Evolutionary conservation across 1,284 basidiomycete species (phyloP).

Genomic region (Austropuccinia psidii): DNA sequence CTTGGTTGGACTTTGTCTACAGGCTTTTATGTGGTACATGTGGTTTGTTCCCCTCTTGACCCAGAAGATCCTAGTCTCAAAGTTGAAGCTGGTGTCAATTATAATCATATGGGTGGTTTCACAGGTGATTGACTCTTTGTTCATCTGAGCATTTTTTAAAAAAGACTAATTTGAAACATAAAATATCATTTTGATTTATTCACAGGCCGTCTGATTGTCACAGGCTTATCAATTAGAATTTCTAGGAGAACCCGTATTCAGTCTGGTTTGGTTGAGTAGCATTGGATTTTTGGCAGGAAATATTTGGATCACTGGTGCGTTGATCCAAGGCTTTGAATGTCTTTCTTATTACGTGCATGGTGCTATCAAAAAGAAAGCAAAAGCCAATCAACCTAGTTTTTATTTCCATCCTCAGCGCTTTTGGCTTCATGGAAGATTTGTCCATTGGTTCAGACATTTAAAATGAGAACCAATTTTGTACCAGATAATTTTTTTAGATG

Average conservation of each 20-base stretch:
- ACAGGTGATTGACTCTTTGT: slow-evolving; percentile 50
- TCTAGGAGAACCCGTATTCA: slow-evolving; percentile 63
- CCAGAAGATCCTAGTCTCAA: slow-evolving; percentile 53
- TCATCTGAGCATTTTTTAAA: neutral
- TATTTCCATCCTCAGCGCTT: no score
- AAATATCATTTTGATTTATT: neutral
- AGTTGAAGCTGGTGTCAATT: slow-evolving; percentile 52
- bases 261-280: slow-evolving; percentile 73
- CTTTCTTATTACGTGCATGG: no score
- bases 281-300: slow-evolving; percentile 66
- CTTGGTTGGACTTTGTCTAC: slow-evolving; percentile 35
- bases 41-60: slow-evolving; percentile 77
- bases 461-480: no score
- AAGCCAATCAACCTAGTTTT: no score
- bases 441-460: no score
- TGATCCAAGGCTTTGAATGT: no score
- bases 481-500: no score
- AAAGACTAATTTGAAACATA: neutral
- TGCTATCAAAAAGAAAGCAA: no score
- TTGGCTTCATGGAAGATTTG: no score
- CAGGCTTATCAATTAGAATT: slow-evolving; percentile 86
- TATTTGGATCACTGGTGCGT: neutral
- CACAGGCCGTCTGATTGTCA: slow-evolving; percentile 68
- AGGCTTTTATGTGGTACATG: slow-evolving; percentile 98
- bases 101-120: slow-evolving; percentile 63